A percentile compares a stretch with the other conserved stretches of the same genome.
Evolutionary conservation across 345 rosid species (phyloP).

Genomic region (Carallia pectinifolia): DNA sequence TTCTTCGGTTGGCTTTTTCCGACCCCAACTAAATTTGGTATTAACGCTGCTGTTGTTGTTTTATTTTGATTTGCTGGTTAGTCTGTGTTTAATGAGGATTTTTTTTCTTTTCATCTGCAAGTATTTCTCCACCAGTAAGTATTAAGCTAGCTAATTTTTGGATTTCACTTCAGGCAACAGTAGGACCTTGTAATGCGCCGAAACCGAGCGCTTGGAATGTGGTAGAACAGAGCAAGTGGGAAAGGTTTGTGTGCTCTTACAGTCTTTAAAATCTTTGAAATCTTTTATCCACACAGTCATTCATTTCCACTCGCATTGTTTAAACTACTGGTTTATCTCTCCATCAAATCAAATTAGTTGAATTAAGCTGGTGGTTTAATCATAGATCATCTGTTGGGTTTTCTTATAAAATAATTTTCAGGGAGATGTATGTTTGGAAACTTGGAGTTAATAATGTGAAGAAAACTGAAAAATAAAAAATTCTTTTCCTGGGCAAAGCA

Average conservation of each 20-base stretch:
- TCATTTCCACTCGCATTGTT: not conserved
- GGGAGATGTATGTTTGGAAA: not conserved
- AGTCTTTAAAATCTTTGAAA: not conserved
- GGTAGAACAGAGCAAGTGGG: conserved; percentile 93
- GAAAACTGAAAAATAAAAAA: not conserved
- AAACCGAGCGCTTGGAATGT: conserved; percentile 97
- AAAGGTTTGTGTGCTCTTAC: conserved; percentile 54
- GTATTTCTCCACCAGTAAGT: not conserved
- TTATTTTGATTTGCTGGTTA: not conserved
- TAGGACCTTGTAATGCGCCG: conserved; percentile 82
- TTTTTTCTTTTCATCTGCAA: conserved; percentile 14
- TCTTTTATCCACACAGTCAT: not conserved
- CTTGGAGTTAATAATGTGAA: not conserved
- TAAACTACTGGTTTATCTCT: not conserved
- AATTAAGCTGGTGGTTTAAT: not conserved
- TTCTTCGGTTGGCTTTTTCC: too few relatives aligned
- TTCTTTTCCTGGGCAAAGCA: not conserved
- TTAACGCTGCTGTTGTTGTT: too few relatives aligned
- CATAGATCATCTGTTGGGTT: not conserved
- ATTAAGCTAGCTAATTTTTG: conserved; percentile 17
- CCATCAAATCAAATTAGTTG: too few relatives aligned
- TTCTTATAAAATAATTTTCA: not conserved
- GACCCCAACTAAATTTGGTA: too few relatives aligned
- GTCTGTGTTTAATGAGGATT: not conserved
- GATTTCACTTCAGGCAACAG: conserved; percentile 70